Evolutionary conservation across 257 asterid species (phyloP).

Genomic region (Anisodus tanguticus): DNA sequence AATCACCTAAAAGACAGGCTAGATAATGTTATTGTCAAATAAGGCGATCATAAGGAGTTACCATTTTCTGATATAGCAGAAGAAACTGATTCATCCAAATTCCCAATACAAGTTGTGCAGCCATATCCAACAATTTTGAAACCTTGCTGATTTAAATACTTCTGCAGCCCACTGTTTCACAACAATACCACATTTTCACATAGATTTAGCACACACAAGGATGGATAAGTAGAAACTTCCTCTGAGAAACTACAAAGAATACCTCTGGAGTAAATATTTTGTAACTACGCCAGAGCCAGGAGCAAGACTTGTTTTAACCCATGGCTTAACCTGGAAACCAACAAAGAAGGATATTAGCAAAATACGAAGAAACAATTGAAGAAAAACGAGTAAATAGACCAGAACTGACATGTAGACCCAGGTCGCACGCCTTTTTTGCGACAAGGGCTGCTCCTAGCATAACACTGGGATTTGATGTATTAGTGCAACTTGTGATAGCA

Average conservation of each 20-base stretch:
- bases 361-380: slow-evolving; percentile 28
- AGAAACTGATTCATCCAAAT: slow-evolving; percentile 79
- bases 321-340: slow-evolving; percentile 81
- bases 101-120: slow-evolving; percentile 94
- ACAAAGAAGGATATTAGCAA: background rate
- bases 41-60: slow-evolving; percentile 34
- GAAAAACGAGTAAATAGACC: slow-evolving; percentile 15
- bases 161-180: slow-evolving; percentile 76
- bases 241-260: slow-evolving; percentile 33
- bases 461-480: slow-evolving; percentile 97
- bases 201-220: slow-evolving; percentile 24
- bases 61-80: slow-evolving; percentile 92
- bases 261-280: slow-evolving; percentile 83
- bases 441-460: slow-evolving; percentile 98
- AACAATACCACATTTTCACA: slow-evolving; percentile 28
- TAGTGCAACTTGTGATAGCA: slow-evolving; percentile 95
- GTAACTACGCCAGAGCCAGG: slow-evolving; percentile 97
- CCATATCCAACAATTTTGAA: slow-evolving; percentile 93
- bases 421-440: slow-evolving; percentile 84
- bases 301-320: slow-evolving; percentile 97
- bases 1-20: slow-evolving; percentile 12
- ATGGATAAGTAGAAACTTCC: slow-evolving; percentile 5
- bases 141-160: slow-evolving; percentile 86
- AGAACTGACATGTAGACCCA: slow-evolving; percentile 72
- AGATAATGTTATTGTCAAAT: slow-evolving; percentile 3